Percentiles rank a stretch among this genome's conserved stretches.
Evolutionary conservation across 371 early-diverging fungal species (phyloP).

Genomic region (Mortierella sp.): DNA sequence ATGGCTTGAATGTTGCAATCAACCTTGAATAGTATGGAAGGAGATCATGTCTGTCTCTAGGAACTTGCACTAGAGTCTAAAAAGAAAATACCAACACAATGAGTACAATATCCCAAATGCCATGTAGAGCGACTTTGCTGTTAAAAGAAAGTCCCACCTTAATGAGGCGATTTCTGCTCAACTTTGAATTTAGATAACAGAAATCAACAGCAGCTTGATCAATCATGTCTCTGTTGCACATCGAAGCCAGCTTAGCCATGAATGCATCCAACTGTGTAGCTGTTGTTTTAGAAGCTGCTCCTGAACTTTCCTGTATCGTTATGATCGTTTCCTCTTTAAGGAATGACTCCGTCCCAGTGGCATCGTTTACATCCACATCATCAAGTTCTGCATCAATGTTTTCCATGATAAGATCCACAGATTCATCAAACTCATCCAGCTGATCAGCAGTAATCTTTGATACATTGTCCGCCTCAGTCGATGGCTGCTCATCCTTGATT

Average conservation of each 20-base stretch:
- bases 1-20: constrained; percentile 87
- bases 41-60: constrained; percentile 85
- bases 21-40: constrained; percentile 93
- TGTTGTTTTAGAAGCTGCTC: constrained; percentile 58
- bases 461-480: constrained; percentile 21
- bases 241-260: constrained; percentile 79
- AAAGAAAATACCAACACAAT: background rate
- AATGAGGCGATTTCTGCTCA: constrained; percentile 80
- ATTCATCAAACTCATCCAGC: constrained; percentile 44
- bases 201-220: constrained; percentile 95
- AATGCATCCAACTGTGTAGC: constrained; percentile 76
- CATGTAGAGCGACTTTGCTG: background rate
- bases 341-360: constrained; percentile 44
- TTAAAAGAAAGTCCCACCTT: constrained; percentile 55
- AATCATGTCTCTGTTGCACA: constrained; percentile 86
- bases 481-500: constrained; percentile 28
- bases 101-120: background rate
- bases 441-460: constrained; percentile 44
- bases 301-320: constrained; percentile 23
- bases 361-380: constrained; percentile 32
- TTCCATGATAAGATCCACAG: constrained; percentile 36
- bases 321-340: constrained; percentile 33
- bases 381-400: constrained; percentile 56
- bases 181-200: constrained; percentile 89
- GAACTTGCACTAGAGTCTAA: constrained; percentile 80